Base-by-base conservation (phyloP, 2,329 filamentous ascomycete species). In the Arachnopeziza araneosa region DNA sequence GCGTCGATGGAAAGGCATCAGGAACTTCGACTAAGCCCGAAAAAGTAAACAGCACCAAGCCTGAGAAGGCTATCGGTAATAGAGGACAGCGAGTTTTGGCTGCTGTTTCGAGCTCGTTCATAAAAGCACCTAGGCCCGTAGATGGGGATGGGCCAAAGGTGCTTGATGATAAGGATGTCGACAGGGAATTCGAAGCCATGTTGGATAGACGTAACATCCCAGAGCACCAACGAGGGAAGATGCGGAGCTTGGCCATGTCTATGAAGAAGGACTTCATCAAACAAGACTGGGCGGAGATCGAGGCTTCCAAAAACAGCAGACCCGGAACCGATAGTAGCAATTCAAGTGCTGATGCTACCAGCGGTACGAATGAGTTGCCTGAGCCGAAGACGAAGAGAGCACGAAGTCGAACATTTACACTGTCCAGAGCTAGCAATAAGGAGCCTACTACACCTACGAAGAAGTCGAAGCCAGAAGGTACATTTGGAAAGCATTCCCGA, bases 211-310 rank as follows among this genome's bases (percentile, higher is more conserved):
- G 93, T 64, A 96, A 98, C 69, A 96, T 98, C 58, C 93, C 93
- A 2, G 90, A 96, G 70, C 90, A 96, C 65, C 92, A 96, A 80
- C 83, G 93, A 58, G 91, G 93, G 74, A 96, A 96, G 77, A 97
- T 99, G 92, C 85, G 93, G 52, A 93, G 87, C 59, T 79, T 99
- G 62, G 91, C 90, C 64, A 83, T 91, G 65, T 89, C 90, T 44
- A 93, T 98, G 78, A 99, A 99, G 76, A 90, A 92, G 72, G 93
- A 98, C 71, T 96, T 99, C 69, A 92, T 98, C 68, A 87, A 88
- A 57, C 93, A 96, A 73, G 90, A 97, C 72, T 91, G 90, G 80
- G 85, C 84, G 7, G 88, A 89, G 72, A 86, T 81, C 75, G 78
- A 79, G 73, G 80, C 81, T 57, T 76, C 78, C 67, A 76, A 76